Evolutionary conservation across 345 rosid genomes (phyloP), one percentile per base, ranked within the genome.

Genomic region (Salix udensis): DNA sequence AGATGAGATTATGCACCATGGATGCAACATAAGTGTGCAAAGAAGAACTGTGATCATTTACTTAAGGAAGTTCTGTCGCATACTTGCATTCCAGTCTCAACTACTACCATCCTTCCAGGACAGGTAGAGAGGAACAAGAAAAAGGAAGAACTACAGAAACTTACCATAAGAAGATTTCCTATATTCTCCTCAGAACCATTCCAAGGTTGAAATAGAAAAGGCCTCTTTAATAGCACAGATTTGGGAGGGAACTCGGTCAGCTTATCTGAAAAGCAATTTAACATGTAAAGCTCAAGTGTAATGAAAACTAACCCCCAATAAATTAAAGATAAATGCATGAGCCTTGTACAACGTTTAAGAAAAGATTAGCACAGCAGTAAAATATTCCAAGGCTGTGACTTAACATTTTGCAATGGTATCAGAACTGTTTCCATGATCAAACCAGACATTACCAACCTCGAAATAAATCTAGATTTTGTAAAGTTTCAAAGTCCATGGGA

Each of bases 111-210:
- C 55, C 40, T 37, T 19, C 52, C 36, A 48, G 15, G 42, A 42
- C 65, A 28, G 53, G 42, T 8, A 79, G 31, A 75, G n/a, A 2
- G 26, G 34, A 70, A 69, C 39, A 55, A 62, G 34, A 61, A 39
- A 8, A 53, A 72, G 2, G 36, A 48, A 67, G 1, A 74, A 76
- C 73, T 48, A 23, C 62, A 72, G 44, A 77, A 82, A 82, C 86
- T 90, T 83, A 94, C 98, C 98, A 94, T 94, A 23, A 94, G 90
- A 82, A 92, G 96, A 85, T 92, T 90, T 77, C 94, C 97, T 34
- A 89, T 77, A 76, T 89, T 92, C 84, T 90, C 92, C 88, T 94
- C 97, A 78, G 93, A 92, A 83, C 82, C 83, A 77, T 75, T 83
- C 98, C 98, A 92, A 12, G 98, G 98, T 81, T 89, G 82, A 70